Evolutionary conservation across 2,329 filamentous ascomycete species (phyloP).

Genomic region (Alternaria brassicae): DNA sequence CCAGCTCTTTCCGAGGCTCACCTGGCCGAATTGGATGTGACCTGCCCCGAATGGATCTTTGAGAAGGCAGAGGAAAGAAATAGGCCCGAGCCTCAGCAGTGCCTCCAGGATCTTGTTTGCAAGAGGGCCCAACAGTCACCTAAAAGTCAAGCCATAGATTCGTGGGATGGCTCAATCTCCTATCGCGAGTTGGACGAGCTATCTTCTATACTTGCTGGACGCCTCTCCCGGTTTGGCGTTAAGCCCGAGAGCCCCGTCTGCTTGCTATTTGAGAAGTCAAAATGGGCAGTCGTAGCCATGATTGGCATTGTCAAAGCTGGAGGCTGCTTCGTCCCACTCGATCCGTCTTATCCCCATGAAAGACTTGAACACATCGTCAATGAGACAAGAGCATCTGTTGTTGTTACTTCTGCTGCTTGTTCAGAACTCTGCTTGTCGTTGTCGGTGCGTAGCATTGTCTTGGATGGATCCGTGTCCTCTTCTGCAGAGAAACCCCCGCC

Average conservation of each 20-base stretch:
- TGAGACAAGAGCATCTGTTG: too few relatives aligned
- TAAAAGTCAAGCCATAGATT: constrained; percentile 15
- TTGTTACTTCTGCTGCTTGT: too few relatives aligned
- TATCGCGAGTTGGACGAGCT: constrained; percentile 20
- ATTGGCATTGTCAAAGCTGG: constrained; percentile 54
- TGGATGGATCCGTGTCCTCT: too few relatives aligned
- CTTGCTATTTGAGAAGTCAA: constrained; percentile 26
- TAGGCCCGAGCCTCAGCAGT: too few relatives aligned
- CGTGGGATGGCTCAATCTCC: constrained; percentile 16
- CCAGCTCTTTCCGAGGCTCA: too few relatives aligned
- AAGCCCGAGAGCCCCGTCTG: constrained; percentile 10
- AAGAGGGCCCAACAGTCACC: constrained; percentile 11
- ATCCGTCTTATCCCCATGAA: background rate
- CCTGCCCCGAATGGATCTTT: too few relatives aligned
- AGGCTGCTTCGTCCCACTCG: constrained; percentile 43
- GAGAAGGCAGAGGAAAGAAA: too few relatives aligned
- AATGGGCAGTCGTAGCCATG: constrained; percentile 41
- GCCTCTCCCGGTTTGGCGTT: constrained; percentile 8
- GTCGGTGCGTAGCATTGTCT: too few relatives aligned
- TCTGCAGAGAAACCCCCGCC: too few relatives aligned
- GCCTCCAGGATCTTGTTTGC: too few relatives aligned
- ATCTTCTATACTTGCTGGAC: constrained; percentile 8
- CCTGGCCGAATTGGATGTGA: too few relatives aligned
- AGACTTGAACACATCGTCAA: background rate
- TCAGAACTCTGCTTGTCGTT: background rate